These are phyloP conservation scores for Allium fistulosum DNA, from an alignment of 106 monocot species.

Conservation along the genomic window DNA sequence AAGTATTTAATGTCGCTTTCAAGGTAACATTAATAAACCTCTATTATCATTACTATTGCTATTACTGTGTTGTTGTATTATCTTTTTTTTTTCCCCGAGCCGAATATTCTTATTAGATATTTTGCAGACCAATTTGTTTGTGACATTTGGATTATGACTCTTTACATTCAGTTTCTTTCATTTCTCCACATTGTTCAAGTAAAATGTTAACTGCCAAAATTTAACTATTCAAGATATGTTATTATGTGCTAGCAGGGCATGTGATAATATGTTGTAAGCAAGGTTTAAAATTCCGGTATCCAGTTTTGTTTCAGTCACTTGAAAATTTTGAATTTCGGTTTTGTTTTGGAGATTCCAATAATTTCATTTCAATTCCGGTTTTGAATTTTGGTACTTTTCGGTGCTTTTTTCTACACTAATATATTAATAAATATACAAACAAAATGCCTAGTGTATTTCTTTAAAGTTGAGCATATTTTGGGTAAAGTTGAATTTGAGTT, in stretches of 20 bases:
- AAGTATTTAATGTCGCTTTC: constrained; percentile 42
- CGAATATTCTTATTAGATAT: neutral
- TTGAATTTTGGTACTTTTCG: neutral
- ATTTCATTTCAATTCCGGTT: neutral
- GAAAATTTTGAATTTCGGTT: neutral
- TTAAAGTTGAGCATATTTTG: no score
- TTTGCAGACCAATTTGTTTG: neutral
- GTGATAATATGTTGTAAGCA: neutral
- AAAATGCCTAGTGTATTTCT: no score
- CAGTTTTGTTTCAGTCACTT: neutral
- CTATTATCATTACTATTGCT: no score
- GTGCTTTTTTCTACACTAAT: no score
- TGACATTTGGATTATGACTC: neutral
- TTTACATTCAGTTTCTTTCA: neutral
- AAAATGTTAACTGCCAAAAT: neutral
- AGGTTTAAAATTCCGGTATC: neutral
- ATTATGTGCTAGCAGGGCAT: neutral
- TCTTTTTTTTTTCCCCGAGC: neutral
- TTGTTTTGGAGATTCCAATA: neutral
- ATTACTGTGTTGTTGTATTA: neutral
- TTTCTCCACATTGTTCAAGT: neutral
- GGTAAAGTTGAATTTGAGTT: no score
- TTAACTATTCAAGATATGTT: neutral
- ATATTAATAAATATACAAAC: no score
- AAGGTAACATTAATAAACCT: constrained; percentile 38